phyloP scores from a whole-genome alignment of 805 yeast genomes.

The Metschnikowia peoriensis region DNA sequence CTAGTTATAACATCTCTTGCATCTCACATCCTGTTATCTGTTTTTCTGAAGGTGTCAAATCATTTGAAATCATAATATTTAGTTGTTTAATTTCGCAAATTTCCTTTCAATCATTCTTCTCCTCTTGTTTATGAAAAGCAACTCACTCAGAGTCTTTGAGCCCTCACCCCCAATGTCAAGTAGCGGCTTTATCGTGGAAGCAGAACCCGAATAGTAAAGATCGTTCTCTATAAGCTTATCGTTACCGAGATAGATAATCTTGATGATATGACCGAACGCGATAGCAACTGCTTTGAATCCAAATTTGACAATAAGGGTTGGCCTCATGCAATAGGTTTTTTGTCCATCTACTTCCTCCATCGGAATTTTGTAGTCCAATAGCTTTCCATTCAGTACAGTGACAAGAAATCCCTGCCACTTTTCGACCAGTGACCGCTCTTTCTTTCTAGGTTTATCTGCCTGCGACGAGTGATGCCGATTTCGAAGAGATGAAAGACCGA shows the following conservation, averaged over 20 bases:
- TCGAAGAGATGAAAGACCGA: slow-evolving; percentile 6
- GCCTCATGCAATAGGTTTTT: slow-evolving; percentile 21
- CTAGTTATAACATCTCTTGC: too few species aligned
- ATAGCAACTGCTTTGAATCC: slow-evolving; percentile 79
- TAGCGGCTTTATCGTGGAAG: slow-evolving; percentile 23
- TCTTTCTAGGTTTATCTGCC: neutral
- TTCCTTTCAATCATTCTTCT: slow-evolving; percentile 23
- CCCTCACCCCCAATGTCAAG: slow-evolving; percentile 17
- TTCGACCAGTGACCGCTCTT: neutral
- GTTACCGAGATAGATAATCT: slow-evolving; percentile 71
- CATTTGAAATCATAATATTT: neutral
- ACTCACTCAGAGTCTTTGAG: slow-evolving; percentile 36
- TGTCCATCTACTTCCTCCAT: slow-evolving; percentile 42
- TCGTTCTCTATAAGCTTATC: slow-evolving; percentile 67
- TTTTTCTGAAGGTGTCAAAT: too few species aligned
- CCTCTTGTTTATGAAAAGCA: slow-evolving; percentile 53
- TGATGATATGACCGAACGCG: slow-evolving; percentile 70
- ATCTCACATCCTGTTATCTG: too few species aligned
- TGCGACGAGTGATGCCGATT: neutral
- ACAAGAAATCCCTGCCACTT: slow-evolving; percentile 83
- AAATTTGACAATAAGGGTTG: slow-evolving; percentile 64
- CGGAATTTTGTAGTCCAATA: slow-evolving; percentile 56
- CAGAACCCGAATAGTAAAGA: slow-evolving; percentile 44
- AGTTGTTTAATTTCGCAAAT: slow-evolving; percentile 1
- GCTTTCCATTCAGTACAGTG: slow-evolving; percentile 58